Percentiles rank a stretch among this genome's conserved stretches.
phyloP scores from a whole-genome alignment of 2,329 filamentous ascomycete genomes.

The Curvularia lunata region DNA sequence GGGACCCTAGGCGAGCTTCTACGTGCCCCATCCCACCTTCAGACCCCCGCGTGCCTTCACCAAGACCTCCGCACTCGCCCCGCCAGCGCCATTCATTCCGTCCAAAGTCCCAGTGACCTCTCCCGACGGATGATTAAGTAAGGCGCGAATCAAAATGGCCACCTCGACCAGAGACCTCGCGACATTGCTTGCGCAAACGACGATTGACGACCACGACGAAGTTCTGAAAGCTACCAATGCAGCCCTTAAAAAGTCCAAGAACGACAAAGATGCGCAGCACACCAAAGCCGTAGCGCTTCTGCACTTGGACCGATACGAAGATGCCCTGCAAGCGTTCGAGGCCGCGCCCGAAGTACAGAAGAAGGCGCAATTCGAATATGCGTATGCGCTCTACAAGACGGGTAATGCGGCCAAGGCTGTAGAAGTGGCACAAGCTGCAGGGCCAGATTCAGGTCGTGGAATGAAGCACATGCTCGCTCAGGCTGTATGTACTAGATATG shows the following conservation, averaged over 20 bases:
- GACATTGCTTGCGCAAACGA: conserved; percentile 62
- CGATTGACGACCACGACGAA: conserved; percentile 75
- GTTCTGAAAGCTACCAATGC: conserved; percentile 69
- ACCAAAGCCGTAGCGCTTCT: conserved; percentile 76
- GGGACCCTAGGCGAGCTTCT: conserved; percentile 37
- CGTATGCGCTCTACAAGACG: conserved; percentile 84
- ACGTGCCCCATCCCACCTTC: conserved; percentile 34
- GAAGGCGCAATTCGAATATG: conserved; percentile 70
- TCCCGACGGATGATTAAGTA: conserved; percentile 34
- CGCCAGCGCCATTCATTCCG: conserved; percentile 17
- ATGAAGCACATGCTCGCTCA: conserved; percentile 67
- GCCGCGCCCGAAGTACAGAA: conserved; percentile 66
- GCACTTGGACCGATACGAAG: conserved; percentile 81
- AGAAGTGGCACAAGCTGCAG: conserved; percentile 54
- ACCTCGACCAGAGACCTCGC: conserved; percentile 56
- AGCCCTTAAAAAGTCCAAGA: conserved; percentile 64
- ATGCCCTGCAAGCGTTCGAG: conserved; percentile 73
- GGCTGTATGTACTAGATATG: conserved; percentile 54
- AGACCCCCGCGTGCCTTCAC: conserved; percentile 35
- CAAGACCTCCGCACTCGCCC: conserved; percentile 31
- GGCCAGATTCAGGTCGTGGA: conserved; percentile 52
- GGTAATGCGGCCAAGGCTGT: conserved; percentile 71
- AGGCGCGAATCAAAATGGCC: conserved; percentile 43
- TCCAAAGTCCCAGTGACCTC: conserved; percentile 6
- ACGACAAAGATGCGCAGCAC: conserved; percentile 67